Evolutionary conservation across 805 yeast species (phyloP), one percentile per base, ranked within the genome.

Genomic region (Lachancea quebecensis): DNA sequence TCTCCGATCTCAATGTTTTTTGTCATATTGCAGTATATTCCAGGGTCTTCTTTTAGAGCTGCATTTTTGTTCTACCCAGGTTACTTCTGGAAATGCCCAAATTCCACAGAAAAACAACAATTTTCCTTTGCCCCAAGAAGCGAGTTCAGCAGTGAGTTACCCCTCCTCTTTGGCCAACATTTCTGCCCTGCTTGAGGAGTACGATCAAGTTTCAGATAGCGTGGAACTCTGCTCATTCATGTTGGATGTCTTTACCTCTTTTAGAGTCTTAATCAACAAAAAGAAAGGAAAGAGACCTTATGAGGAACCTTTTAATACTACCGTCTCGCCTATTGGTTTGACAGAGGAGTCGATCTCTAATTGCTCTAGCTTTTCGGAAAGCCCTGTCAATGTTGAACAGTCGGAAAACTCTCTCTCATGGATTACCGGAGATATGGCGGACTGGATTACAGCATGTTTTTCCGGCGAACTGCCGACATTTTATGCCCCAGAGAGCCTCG

Each of bases 21-120:
- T 48, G 14, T 49, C 51, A 27, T 49, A 49, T 40, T 49, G 51
- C 33, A 46, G 50, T 17, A 33, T 41, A 8, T 49, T 49, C 31
- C 51, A 49, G 21, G 51, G 47, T 18, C 43, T 49, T 34, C 50
- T 49, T 4, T 40, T 46, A 10, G 50, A 49, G 11, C 46, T 49
- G 15, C 37, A 45, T 12, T 49, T 46, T 33, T 39, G 42, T 14
- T 49, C 51, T 10, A 43, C 44, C 15, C 45, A 42, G 16, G 17
- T 37, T 5, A 9, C 38, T 21, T 33, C 32, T 12, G 29, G 18
- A 10, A 17, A 28, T 2, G 40, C 27, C 3, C 30, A 16, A 27
- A 27, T 7, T 15, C 28, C 28, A 34, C 10, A 14, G 4, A 28
- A 21, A 11, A 6, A 37, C 9, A 10, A n/a, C 29, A 10, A n/a